Base-by-base conservation (phyloP, 2,329 filamentous ascomycete genomes). In the Colletotrichum camelliae region DNA sequence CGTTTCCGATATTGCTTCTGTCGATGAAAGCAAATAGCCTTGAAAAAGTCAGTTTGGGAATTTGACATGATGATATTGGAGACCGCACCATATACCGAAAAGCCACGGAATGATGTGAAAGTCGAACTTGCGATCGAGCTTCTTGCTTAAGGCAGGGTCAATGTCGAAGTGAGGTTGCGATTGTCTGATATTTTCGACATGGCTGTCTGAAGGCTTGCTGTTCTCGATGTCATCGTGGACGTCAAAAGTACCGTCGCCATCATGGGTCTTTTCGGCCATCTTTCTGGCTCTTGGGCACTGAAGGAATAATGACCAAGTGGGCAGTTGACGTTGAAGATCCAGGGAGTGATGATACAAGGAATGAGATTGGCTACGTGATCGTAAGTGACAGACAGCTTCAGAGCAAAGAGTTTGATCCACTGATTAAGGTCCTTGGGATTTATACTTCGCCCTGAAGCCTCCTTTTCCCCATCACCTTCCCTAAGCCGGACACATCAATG, bases 11-110 rank as follows among this genome's bases (percentile, higher is more conserved):
- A 79, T 91, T 91, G 24, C 86, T 87, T 24, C 88, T 83, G 80
- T 91, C 90, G 18, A 91, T 85, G 78, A 90, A 91, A 80, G 88
- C 89, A 10, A 91, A 84, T 4, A 91, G 82, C 78, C 79, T 80
- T 7, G 35, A 15, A 27, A 4, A n/a, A 27, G 37, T 67, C 39
- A 67, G 37, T 33, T 15, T 57, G 80, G 8, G 16, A 18, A n/a
- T 10, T 21, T 24, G 18, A 24, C 4, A 35, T 3, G 33, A 13
- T 31, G 9, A 24, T n/a, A 35, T 12, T 35, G n/a, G 58, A 8
- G n/a, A 21, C 21, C 18, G 4, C n/a, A 61, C 58, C 58, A 61
- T 61, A 61, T 35, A 13, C 58, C 18, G 18, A 61, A 35, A 33
- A 61, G 58, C 58, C 58, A 61, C 9, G 58, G 58, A 33, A 61